Evolutionary conservation across 345 rosid genomes (phyloP).

Genomic region (Gossypium bickii): DNA sequence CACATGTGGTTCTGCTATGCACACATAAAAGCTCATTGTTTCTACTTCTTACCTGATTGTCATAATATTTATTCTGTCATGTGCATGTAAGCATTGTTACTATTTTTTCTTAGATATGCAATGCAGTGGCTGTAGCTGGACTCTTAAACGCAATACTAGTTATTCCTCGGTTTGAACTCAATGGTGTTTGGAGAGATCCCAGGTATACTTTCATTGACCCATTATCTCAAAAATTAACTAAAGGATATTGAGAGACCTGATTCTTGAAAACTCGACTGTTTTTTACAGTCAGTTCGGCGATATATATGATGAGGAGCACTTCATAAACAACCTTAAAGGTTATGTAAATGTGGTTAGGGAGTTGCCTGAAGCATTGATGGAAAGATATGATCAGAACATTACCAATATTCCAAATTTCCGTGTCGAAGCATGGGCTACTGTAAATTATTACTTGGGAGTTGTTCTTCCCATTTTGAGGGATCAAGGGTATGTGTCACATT

Average conservation of each 20-base stretch:
- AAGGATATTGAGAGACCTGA: conserved; percentile 9
- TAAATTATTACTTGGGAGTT: conserved; percentile 55
- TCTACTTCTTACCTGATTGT: neutral
- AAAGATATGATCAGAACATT: conserved; percentile 48
- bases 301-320: conserved; percentile 78
- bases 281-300: conserved; percentile 69
- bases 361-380: conserved; percentile 65
- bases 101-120: conserved; percentile 63
- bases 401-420: conserved; percentile 59
- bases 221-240: neutral
- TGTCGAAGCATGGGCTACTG: conserved; percentile 79
- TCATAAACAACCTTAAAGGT: conserved; percentile 61
- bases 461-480: conserved; percentile 63
- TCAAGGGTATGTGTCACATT: conserved; percentile 51
- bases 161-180: conserved; percentile 74
- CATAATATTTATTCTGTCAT: neutral
- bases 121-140: conserved; percentile 96
- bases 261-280: conserved; percentile 16
- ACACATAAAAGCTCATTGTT: neutral
- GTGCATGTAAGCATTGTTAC: conserved; percentile 6
- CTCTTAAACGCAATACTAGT: conserved; percentile 76
- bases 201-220: conserved; percentile 37
- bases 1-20: neutral
- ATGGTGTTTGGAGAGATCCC: conserved; percentile 83
- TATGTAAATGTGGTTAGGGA: conserved; percentile 66